These are phyloP conservation scores for Fusarium sulawesiense DNA, from an alignment of 2,329 filamentous ascomycete genomes.

Conservation along the genomic window DNA sequence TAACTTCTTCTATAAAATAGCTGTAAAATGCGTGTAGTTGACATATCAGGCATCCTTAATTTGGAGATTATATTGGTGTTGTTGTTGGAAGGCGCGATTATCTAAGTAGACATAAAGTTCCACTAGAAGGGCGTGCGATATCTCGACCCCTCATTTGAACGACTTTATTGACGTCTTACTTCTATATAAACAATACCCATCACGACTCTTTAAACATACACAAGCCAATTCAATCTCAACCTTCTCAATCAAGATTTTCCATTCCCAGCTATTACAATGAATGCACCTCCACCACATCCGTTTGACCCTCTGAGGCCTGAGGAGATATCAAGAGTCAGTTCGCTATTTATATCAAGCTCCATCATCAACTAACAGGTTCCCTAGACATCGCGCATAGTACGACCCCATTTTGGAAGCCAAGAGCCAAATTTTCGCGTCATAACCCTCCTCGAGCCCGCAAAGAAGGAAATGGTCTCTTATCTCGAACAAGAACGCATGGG, in stretches of 20 bases:
- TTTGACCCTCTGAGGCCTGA: conserved; percentile 45
- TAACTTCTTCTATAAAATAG: background rate
- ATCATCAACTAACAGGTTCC: background rate
- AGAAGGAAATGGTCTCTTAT: conserved; percentile 58
- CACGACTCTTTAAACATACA: rapidly evolving
- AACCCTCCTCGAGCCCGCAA: conserved; percentile 62
- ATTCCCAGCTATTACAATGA: background rate
- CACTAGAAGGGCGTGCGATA: background rate
- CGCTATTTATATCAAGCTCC: rapidly evolving
- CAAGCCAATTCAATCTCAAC: background rate
- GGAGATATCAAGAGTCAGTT: conserved; percentile 42
- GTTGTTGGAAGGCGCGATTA: background rate
- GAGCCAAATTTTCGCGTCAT: conserved; percentile 60
- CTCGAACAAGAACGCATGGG: conserved; percentile 55
- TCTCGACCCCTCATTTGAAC: background rate
- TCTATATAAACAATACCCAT: rapidly evolving
- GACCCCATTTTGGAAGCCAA: conserved; percentile 33
- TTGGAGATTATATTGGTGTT: background rate
- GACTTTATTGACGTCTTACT: background rate
- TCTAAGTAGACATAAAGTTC: background rate
- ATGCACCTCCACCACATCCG: conserved; percentile 26
- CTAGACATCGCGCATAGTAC: conserved; percentile 43
- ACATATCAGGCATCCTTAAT: background rate
- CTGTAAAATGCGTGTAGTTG: background rate
- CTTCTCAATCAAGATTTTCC: rapidly evolving